Conservation (phyloP, 331 rosid species). For the Prunus yedoensis region DNA sequence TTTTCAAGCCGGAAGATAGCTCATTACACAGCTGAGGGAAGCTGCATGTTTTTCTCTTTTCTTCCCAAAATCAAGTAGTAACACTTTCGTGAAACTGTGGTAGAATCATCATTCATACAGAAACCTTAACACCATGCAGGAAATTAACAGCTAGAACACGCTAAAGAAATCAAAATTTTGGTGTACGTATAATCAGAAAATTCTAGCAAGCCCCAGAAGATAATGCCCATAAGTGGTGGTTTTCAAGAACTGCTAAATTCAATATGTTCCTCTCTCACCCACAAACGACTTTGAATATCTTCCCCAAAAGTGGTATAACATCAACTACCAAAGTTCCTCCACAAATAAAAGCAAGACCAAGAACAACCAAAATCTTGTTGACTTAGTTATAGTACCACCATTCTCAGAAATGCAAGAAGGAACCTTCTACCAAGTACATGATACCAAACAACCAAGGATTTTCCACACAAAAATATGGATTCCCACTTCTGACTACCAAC, state of each 20-base stretch:
- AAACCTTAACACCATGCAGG: not conserved
- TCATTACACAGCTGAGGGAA: not conserved
- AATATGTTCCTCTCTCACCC: not conserved
- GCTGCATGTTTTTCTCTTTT: not conserved
- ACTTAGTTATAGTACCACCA: not conserved
- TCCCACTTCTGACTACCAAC: not conserved
- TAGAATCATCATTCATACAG: not conserved
- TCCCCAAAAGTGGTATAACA: not conserved
- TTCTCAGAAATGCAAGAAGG: not conserved
- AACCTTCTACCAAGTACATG: conserved; percentile 8
- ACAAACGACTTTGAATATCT: not conserved
- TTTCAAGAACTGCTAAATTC: not conserved
- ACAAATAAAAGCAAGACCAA: not conserved
- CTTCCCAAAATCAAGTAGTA: not conserved
- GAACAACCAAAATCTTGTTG: not conserved
- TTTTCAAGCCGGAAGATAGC: not conserved
- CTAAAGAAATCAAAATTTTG: not conserved
- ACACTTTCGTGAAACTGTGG: not conserved
- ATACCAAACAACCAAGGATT: conserved; percentile 8
- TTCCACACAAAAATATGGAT: not conserved
- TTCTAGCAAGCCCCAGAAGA: not conserved
- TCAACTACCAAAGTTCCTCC: not conserved
- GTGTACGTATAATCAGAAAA: not conserved
- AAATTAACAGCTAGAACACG: not conserved
- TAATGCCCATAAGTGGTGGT: not conserved